A percentile compares a stretch with the other conserved stretches of the same genome.
These are phyloP conservation scores for Fusarium xylarioides DNA, from an alignment of 2,329 filamentous ascomycete species.

Conservation along the genomic window DNA sequence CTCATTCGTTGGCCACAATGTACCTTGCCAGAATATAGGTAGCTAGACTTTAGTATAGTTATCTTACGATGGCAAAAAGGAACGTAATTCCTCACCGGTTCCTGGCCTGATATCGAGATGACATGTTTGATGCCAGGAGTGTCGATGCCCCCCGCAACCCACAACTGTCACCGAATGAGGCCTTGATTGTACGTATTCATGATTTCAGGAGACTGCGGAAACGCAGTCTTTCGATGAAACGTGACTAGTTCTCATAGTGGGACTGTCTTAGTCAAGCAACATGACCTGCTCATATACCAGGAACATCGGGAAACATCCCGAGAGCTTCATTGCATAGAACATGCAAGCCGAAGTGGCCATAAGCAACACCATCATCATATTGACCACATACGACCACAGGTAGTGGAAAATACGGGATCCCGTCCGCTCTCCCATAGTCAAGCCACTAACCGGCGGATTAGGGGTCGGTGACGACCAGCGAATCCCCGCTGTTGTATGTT, in stretches of 20 bases:
- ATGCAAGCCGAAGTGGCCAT: not conserved
- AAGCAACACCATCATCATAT: not conserved
- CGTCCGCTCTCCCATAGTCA: slow-evolving; percentile 35
- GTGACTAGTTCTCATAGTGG: not conserved
- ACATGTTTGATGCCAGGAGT: not conserved
- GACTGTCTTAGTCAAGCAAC: not conserved
- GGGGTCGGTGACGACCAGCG: slow-evolving; percentile 36
- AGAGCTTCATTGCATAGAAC: not conserved
- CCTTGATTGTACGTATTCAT: not conserved
- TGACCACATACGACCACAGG: slow-evolving; percentile 33
- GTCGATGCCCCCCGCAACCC: not conserved
- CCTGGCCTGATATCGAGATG: not conserved
- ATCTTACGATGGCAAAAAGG: not conserved
- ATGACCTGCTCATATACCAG: not conserved
- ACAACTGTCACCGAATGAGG: not conserved
- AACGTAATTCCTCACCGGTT: not conserved
- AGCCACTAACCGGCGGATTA: slow-evolving; percentile 32
- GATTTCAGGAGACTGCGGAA: not conserved
- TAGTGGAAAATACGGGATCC: slow-evolving; percentile 37
- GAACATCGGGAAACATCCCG: slow-evolving; percentile 16
- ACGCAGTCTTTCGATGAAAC: not conserved
- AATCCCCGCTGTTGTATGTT: slow-evolving; percentile 38
- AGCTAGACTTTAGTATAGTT: not conserved
- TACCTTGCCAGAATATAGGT: not conserved
- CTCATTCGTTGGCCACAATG: not conserved